These are phyloP conservation scores for Exserohilum turcica DNA, from an alignment of 2,329 filamentous ascomycete species.

Conservation along the genomic window DNA sequence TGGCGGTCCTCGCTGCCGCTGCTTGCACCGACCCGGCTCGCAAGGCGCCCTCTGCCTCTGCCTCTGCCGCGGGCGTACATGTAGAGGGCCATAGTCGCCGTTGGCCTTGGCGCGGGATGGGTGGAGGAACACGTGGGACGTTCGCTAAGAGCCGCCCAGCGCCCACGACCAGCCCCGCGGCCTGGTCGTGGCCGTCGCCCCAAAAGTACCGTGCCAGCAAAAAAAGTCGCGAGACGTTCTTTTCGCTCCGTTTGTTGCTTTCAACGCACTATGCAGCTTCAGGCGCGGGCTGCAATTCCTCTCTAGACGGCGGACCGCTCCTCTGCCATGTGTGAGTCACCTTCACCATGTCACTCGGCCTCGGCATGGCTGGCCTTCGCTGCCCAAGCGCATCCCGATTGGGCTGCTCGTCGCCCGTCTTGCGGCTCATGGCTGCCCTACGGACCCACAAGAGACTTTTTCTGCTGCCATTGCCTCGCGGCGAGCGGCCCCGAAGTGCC, in stretches of 20 bases:
- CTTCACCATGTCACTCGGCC: constrained; percentile 11
- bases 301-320: constrained; percentile 15
- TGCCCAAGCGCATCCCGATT: constrained; percentile 32
- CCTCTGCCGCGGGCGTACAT: no score
- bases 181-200: background rate
- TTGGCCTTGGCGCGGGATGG: constrained; percentile 20
- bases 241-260: no score
- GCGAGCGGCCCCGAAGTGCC: constrained; percentile 25
- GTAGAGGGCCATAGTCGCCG: background rate
- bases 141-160: constrained; percentile 16
- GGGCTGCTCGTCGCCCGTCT: constrained; percentile 26
- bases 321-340: constrained; percentile 29
- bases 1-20: no score
- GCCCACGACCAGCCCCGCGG: constrained; percentile 11
- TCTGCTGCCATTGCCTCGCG: constrained; percentile 24
- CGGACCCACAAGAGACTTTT: no score
- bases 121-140: constrained; percentile 31
- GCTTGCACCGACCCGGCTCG: no score
- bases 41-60: no score
- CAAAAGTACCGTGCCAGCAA: constrained; percentile 2
- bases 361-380: constrained; percentile 21
- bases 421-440: constrained; percentile 37
- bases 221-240: background rate
- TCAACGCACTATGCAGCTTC: constrained; percentile 16
- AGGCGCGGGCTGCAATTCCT: constrained; percentile 8